Base-by-base conservation (phyloP, 345 rosid genomes). In the Populus deltoides region DNA sequence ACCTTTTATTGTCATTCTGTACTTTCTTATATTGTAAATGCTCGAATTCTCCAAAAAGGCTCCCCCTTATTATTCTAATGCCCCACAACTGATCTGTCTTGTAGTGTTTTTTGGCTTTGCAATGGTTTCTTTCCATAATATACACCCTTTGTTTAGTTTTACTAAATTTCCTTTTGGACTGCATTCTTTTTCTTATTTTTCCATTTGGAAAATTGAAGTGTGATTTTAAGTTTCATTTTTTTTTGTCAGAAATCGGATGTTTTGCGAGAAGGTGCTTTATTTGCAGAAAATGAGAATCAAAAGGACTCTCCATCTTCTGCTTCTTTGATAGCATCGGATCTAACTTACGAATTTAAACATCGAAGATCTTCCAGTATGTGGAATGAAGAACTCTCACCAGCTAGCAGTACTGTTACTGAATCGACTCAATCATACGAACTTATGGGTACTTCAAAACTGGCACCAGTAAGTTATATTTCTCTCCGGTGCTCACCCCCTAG, bases 301-400 rank as follows among this genome's bases (percentile, higher is more conserved):
- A 86, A 87, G 74, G 90, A 86, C 51, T 83, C 90, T 70, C 77
- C 81, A 62, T 86, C 93, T 81, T 81, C 90, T n/a, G 79, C 85
- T 66, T 83, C 86, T 75, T 86, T 75, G 67, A 74, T 86, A 77
- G 71, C 87, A 75, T 81, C 85, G 33, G 97, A 91, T 80, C 73
- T 82, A 71, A 86, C 94, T 84, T 68, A 53, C 76, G 91, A 89
- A 82, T 83, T 81, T 69, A 89, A 86, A 62, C 97, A 89, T 85
- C 86, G 77, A 81, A 86, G 91, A 83, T 90, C 92, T 77, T 88
- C 94, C 72, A 90, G 97, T 93, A 90, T 85, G 88, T 83, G 89
- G 89, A 92, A 90, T 87, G 91, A 86, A 38, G 97, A 97, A 75
- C 82, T 90, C 81, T 91, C 94, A 63, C 87, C 91, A 29, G 78